phyloP scores from a whole-genome alignment of 345 rosid genomes.

The Hibiscus syriacus region DNA sequence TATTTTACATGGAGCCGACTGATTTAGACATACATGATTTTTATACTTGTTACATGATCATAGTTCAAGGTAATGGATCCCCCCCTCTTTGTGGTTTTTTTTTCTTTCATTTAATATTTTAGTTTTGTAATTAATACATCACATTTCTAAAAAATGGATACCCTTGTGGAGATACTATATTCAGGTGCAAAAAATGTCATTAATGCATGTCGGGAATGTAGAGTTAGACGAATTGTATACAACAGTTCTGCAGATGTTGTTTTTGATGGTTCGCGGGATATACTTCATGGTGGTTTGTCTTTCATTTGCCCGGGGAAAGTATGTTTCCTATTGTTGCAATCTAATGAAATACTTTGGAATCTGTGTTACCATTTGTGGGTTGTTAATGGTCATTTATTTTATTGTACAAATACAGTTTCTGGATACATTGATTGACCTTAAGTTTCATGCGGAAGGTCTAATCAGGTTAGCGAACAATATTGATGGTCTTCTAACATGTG shows the following conservation, averaged over 20 bases:
- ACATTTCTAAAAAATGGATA: background rate
- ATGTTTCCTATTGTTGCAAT: constrained; percentile 11
- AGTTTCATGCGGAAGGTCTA: constrained; percentile 86
- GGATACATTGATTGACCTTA: constrained; percentile 65
- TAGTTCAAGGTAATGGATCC: constrained; percentile 63
- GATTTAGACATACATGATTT: constrained; percentile 40
- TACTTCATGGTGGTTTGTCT: constrained; percentile 59
- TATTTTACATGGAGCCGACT: constrained; percentile 56
- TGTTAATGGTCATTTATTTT: constrained; percentile 15
- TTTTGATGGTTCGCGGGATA: constrained; percentile 68
- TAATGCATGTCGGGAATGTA: constrained; percentile 66
- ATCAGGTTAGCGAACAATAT: constrained; percentile 61
- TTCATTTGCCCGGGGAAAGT: constrained; percentile 58
- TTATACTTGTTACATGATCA: constrained; percentile 49
- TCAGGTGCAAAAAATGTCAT: constrained; percentile 82
- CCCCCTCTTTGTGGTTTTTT: background rate
- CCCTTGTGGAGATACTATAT: background rate
- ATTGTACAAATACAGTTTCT: constrained; percentile 42
- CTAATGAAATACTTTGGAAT: constrained; percentile 2
- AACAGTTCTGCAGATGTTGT: constrained; percentile 82
- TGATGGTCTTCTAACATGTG: constrained; percentile 82
- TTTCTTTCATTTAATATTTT: background rate
- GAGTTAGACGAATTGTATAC: constrained; percentile 69
- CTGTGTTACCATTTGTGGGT: background rate
- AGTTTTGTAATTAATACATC: background rate